Conservation (phyloP, 2,329 filamentous ascomycete species). For the Coniochaeta ligniaria region DNA sequence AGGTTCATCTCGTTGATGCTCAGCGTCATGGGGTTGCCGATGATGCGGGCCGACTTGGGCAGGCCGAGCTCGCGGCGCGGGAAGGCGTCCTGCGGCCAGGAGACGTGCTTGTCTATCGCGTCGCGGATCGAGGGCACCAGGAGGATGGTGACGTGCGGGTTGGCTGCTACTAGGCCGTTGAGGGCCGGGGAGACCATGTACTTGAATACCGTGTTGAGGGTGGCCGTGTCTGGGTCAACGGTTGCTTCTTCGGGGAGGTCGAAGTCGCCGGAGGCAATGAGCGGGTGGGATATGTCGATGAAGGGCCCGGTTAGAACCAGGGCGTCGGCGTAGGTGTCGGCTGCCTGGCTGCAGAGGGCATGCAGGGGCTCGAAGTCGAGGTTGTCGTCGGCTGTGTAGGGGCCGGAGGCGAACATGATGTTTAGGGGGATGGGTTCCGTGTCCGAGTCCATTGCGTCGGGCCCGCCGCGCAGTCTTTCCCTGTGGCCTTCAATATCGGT, state of each 20-base stretch:
- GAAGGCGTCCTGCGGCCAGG: slow-evolving; percentile 68
- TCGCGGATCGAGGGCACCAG: slow-evolving; percentile 80
- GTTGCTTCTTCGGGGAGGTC: slow-evolving; percentile 62
- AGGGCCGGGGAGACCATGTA: slow-evolving; percentile 70
- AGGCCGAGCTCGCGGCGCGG: slow-evolving; percentile 66
- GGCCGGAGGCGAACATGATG: slow-evolving; percentile 73
- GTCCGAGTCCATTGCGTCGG: slow-evolving; percentile 56
- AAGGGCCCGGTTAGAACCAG: slow-evolving; percentile 82
- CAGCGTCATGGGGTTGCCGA: slow-evolving; percentile 87
- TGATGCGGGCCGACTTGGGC: slow-evolving; percentile 66
- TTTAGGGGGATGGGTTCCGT: slow-evolving; percentile 60
- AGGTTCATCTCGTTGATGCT: slow-evolving; percentile 82
- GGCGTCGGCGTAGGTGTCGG: slow-evolving; percentile 66
- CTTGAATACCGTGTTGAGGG: slow-evolving; percentile 76
- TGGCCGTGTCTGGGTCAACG: slow-evolving; percentile 69
- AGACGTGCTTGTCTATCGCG: slow-evolving; percentile 72
- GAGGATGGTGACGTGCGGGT: slow-evolving; percentile 74
- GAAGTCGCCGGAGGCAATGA: slow-evolving; percentile 75
- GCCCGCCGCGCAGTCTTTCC: slow-evolving; percentile 58
- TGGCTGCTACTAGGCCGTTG: slow-evolving; percentile 58
- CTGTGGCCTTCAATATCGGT: slow-evolving; percentile 61
- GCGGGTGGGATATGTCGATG: slow-evolving; percentile 83
- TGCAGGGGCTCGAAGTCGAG: slow-evolving; percentile 84
- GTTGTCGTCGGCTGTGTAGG: slow-evolving; percentile 88
- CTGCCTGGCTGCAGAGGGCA: slow-evolving; percentile 71